Conservation (phyloP, 306 rosid genomes). For the Adenanthera pavonina region DNA sequence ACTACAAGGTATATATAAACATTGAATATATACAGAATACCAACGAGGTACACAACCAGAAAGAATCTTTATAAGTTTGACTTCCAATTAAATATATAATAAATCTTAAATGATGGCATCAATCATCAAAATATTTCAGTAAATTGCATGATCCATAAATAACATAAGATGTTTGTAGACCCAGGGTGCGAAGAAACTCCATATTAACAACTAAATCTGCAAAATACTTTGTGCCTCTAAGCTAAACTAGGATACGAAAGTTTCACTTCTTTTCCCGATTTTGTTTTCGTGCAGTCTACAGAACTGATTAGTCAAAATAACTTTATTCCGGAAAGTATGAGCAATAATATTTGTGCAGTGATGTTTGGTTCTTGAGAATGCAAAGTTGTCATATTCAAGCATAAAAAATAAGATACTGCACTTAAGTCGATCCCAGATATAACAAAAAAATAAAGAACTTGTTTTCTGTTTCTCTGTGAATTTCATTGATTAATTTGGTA, state of each 20-base stretch:
- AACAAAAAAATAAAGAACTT: not conserved
- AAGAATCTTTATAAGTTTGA: not conserved
- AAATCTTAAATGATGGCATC: not conserved
- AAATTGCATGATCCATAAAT: not conserved
- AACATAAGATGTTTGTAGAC: not conserved
- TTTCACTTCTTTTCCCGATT: not conserved
- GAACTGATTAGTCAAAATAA: not conserved
- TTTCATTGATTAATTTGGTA: not conserved
- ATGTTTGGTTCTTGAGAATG: not conserved
- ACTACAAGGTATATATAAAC: not conserved
- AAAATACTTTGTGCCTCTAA: not conserved
- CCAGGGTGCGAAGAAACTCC: not conserved
- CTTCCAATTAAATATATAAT: not conserved
- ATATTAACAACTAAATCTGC: not conserved
- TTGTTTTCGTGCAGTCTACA: not conserved
- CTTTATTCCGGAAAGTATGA: not conserved
- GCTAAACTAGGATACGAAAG: not conserved
- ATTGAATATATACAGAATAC: not conserved
- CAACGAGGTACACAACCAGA: not conserved
- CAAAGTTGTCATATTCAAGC: conserved; percentile 13
- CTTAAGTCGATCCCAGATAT: conserved; percentile 1
- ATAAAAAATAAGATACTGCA: not conserved
- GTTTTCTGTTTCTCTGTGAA: not conserved
- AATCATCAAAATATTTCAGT: not conserved
- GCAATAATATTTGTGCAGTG: not conserved